Conservation (phyloP, 2,329 filamentous ascomycete species). For the Clarireedia monteithiana region DNA sequence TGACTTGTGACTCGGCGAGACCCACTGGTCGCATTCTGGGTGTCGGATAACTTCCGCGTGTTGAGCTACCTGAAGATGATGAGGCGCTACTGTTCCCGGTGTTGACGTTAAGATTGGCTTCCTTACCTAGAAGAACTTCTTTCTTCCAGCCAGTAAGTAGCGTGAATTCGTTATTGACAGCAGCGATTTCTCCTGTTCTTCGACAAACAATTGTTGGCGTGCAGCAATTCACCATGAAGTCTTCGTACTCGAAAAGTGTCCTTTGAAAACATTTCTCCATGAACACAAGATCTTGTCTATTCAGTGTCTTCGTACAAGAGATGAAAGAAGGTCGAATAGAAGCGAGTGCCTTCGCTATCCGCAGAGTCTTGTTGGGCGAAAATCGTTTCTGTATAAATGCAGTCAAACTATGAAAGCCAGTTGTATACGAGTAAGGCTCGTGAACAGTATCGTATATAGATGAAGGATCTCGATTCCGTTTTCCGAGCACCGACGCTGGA, state of each 20-base stretch:
- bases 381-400: conserved; percentile 74
- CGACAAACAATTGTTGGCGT: conserved; percentile 89
- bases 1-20: conserved; percentile 29
- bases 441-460: conserved; percentile 84
- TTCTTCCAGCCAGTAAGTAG: conserved; percentile 92
- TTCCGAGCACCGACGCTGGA: conserved; percentile 30
- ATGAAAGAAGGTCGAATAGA: conserved; percentile 92
- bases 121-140: conserved; percentile 78
- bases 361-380: conserved; percentile 65
- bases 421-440: conserved; percentile 85
- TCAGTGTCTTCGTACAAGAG: conserved; percentile 81
- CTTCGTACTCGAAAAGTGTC: conserved; percentile 86
- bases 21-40: conserved; percentile 42
- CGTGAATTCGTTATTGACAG: conserved; percentile 94
- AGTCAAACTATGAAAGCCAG: conserved; percentile 82
- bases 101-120: conserved; percentile 83
- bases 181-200: conserved; percentile 88
- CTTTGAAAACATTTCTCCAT: conserved; percentile 97
- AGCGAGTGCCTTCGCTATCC: conserved; percentile 80
- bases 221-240: conserved; percentile 80
- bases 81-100: conserved; percentile 30
- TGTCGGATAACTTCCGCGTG: conserved; percentile 40
- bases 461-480: conserved; percentile 64
- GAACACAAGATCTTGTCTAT: conserved; percentile 82
- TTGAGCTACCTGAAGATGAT: conserved; percentile 25